Percentiles rank a stretch among this genome's conserved stretches.
These are phyloP conservation scores for Alternaria arbusti DNA, from an alignment of 2,329 filamentous ascomycete genomes.

Conservation along the genomic window DNA sequence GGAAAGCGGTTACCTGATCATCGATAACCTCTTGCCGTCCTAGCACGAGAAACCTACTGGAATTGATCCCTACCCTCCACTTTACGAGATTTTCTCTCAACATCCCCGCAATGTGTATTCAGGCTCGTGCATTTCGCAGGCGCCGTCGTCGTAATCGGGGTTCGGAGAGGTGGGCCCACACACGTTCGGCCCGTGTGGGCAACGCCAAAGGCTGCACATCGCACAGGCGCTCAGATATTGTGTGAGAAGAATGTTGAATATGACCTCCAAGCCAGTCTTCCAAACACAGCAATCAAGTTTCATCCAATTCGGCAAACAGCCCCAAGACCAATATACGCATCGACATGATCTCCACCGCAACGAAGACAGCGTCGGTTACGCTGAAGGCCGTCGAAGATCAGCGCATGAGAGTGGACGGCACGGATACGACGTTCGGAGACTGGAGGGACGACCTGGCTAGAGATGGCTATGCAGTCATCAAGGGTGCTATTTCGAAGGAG, in stretches of 20 bases:
- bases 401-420: conserved; percentile 23
- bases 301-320: background rate
- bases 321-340: background rate
- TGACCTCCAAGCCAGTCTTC: background rate
- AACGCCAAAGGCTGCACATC: background rate
- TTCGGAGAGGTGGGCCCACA: background rate
- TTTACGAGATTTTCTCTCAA: background rate
- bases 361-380: conserved; percentile 15
- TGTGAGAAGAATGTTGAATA: background rate
- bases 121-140: background rate
- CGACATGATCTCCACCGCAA: conserved; percentile 20
- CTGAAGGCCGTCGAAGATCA: conserved; percentile 11
- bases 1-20: background rate
- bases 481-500: conserved; percentile 53
- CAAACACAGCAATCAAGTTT: background rate
- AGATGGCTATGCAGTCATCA: conserved; percentile 49
- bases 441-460: conserved; percentile 41
- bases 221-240: background rate
- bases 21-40: background rate
- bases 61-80: background rate
- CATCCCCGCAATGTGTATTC: background rate
- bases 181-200: background rate
- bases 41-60: background rate
- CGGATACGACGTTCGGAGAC: conserved; percentile 35
- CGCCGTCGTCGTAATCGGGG: background rate